These are phyloP conservation scores for Lentinula edodes DNA, from an alignment of 768 basidiomycete genomes.

Conservation along the genomic window DNA sequence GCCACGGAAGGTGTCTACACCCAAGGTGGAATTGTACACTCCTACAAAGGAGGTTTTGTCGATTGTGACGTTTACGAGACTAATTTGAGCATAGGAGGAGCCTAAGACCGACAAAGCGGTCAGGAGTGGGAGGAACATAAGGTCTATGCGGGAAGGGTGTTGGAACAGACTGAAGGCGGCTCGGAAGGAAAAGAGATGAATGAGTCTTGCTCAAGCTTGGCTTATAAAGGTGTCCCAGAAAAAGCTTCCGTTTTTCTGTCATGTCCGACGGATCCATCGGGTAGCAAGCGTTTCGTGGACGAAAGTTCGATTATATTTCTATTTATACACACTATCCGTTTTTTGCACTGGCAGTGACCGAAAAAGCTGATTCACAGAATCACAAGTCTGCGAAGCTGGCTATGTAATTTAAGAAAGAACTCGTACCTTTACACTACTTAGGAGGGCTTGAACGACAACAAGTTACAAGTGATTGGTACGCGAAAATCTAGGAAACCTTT, in stretches of 20 bases:
- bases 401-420: too few relatives aligned
- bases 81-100: not conserved
- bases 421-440: too few relatives aligned
- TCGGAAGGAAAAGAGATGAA: not conserved
- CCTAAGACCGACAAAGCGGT: not conserved
- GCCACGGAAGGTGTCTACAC: not conserved
- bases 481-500: too few relatives aligned
- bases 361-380: too few relatives aligned
- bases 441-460: too few relatives aligned
- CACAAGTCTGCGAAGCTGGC: too few relatives aligned
- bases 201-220: not conserved
- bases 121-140: not conserved
- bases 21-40: not conserved
- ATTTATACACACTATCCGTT: not conserved
- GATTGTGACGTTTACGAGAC: not conserved
- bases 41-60: not conserved
- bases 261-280: not conserved
- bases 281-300: too few relatives aligned
- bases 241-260: not conserved
- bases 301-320: too few relatives aligned
- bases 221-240: not conserved
- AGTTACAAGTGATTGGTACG: too few relatives aligned
- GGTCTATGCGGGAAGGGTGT: not conserved
- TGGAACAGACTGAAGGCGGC: not conserved
- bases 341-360: too few relatives aligned